Base-by-base conservation (phyloP, 805 yeast genomes). In the Yamadazyma kitorensis region DNA sequence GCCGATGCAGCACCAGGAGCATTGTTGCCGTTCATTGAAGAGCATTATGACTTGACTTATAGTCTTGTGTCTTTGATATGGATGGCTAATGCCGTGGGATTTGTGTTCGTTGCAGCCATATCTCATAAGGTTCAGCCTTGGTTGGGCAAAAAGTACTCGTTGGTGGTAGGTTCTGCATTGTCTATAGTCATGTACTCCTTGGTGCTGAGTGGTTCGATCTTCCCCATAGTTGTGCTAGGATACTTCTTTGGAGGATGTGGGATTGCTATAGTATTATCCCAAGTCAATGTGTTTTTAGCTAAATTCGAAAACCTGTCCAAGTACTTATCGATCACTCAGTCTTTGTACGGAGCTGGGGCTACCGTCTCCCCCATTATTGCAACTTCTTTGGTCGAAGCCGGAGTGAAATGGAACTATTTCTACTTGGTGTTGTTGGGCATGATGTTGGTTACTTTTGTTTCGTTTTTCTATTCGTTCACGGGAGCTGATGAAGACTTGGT, bases 321-420 rank as follows among this genome's bases (percentile, higher is more conserved):
- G 33, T 64, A 74, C 37, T 65, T 82, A 56, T 85, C 89, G 1
- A 53, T 67, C 17, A 61, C 74, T 37, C 93, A 84, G 57, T 89
- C 86, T 0, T 51, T 65, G 10, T 84, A 82, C 54, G 94, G 94
- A 1, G 46, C 76, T 2, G 88, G 89, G 2, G 86, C 88, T 1
- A 78, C 84, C 28, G 44, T 79, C 1, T 70, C 86, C 2, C 89
- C 94, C 2, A 68, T 84, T 13, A 52, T 80, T 20, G 80, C 82
- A 2, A 75, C 86, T 0, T 55, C 69, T 0, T 64, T 80, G 69
- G 68, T 76, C 12, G 61, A 67, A 29, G 42, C 52, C 0, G 79
- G 77, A 2, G 51, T 68, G 12, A 45, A 46, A 35, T 81, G 86
- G 86, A 61, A 74, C 48, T 64, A 49, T 39, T 75, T 60, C 53